Conservation (phyloP, 2,329 filamentous ascomycete species). For the Camillea tinctor region DNA sequence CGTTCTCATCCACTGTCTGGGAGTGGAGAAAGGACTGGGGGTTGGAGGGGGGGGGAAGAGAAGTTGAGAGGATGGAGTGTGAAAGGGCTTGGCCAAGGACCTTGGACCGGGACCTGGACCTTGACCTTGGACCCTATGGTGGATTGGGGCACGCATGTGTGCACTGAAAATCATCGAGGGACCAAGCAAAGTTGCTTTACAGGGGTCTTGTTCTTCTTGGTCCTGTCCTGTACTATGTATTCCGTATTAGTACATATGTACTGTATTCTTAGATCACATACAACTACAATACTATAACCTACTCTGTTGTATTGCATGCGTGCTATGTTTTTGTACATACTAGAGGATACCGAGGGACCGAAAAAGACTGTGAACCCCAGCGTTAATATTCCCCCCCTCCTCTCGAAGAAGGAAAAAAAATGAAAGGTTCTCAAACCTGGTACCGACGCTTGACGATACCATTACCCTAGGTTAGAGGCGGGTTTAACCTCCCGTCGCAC, state of each 20-base stretch:
- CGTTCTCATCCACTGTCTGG: neutral
- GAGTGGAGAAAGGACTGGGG: slow-evolving; percentile 3
- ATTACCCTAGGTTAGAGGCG: no score
- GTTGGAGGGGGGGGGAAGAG: neutral
- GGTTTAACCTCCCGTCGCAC: no score
- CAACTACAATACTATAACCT: no score
- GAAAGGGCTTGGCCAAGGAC: no score
- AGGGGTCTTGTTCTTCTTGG: neutral
- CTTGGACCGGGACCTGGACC: no score
- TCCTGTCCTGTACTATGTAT: no score
- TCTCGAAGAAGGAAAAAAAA: no score
- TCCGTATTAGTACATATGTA: no score
- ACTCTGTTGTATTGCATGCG: no score
- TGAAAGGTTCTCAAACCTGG: neutral
- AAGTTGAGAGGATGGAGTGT: no score
- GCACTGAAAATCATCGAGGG: neutral
- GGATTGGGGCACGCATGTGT: neutral
- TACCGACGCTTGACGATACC: neutral
- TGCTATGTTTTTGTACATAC: no score
- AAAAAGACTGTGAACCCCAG: neutral
- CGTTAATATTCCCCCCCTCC: neutral
- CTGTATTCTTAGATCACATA: no score
- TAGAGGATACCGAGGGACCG: neutral
- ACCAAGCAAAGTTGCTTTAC: neutral
- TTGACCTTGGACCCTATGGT: neutral